Percentiles rank a stretch among this genome's conserved stretches.
Evolutionary conservation across 768 basidiomycete genomes (phyloP).

Genomic region (Goffeauzyma gilvescens): DNA sequence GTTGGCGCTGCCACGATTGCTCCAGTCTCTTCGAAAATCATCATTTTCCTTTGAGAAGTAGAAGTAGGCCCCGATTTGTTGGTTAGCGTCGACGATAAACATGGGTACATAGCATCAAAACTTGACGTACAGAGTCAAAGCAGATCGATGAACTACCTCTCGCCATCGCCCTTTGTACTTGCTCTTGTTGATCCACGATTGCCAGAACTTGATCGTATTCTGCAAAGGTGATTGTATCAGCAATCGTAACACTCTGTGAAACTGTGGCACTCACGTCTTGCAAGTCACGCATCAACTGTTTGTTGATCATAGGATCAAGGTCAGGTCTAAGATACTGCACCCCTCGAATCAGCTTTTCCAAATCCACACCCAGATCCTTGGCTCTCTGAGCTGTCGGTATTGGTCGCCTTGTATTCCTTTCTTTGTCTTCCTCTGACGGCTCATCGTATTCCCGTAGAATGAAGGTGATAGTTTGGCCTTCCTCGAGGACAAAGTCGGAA

Average conservation of each 20-base stretch:
- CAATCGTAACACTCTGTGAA: not conserved
- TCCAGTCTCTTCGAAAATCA: slow-evolving; percentile 81
- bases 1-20: slow-evolving; percentile 90
- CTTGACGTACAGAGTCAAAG: slow-evolving; percentile 46
- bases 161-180: slow-evolving; percentile 90
- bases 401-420: slow-evolving; percentile 12
- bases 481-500: slow-evolving; percentile 45
- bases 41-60: slow-evolving; percentile 41
- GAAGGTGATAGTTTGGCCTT: slow-evolving; percentile 83
- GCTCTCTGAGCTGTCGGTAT: slow-evolving; percentile 35
- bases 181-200: slow-evolving; percentile 67
- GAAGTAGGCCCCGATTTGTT: too few species aligned
- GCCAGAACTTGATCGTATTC: slow-evolving; percentile 70
- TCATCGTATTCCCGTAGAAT: slow-evolving; percentile 53
- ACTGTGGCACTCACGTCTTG: slow-evolving; percentile 36
- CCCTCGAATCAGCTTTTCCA: slow-evolving; percentile 38
- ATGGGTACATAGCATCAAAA: too few species aligned
- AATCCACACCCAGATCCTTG: slow-evolving; percentile 36
- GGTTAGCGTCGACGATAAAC: too few species aligned
- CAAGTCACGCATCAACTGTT: slow-evolving; percentile 42
- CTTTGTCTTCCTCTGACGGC: slow-evolving; percentile 15
- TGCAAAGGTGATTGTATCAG: slow-evolving; percentile 20
- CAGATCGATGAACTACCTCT: slow-evolving; percentile 79
- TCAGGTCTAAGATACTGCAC: slow-evolving; percentile 38
- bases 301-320: slow-evolving; percentile 57